A percentile compares a stretch with the other conserved stretches of the same genome.
phyloP scores from a whole-genome alignment of 2,329 filamentous ascomycete genomes.

The Cladosporium sp. region DNA sequence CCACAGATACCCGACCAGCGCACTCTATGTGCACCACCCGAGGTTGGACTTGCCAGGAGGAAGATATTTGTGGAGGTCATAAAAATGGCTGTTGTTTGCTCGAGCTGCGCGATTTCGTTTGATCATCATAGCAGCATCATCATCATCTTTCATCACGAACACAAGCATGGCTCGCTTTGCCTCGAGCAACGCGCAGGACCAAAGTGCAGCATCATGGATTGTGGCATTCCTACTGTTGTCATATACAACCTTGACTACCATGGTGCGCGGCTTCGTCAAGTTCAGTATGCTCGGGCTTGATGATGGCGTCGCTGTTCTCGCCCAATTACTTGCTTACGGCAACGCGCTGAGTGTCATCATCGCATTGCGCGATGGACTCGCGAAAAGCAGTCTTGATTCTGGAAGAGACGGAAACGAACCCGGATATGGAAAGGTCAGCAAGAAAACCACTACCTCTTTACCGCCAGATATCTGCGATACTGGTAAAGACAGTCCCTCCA shows the following conservation, averaged over 20 bases:
- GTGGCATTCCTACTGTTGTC: background rate
- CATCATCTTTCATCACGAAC: background rate
- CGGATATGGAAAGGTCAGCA: background rate
- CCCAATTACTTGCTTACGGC: background rate
- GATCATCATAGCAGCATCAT: no score
- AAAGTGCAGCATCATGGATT: background rate
- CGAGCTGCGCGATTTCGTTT: no score
- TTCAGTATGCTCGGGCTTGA: background rate
- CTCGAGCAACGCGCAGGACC: background rate
- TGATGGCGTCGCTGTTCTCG: background rate
- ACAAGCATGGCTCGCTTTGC: conserved; percentile 3
- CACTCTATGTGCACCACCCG: no score
- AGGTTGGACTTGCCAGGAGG: no score
- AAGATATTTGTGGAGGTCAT: no score
- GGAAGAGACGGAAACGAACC: no score
- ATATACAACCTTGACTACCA: background rate
- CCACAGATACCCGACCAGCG: no score
- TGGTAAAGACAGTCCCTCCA: background rate
- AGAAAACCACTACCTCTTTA: background rate
- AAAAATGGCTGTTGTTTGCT: no score
- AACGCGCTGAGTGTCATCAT: background rate
- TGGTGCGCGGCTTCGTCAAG: conserved; percentile 1
- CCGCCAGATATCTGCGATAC: background rate
- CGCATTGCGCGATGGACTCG: background rate
- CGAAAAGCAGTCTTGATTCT: background rate